Evolutionary conservation across 768 basidiomycete species (phyloP).

Genomic region (Crucibulum laeve): DNA sequence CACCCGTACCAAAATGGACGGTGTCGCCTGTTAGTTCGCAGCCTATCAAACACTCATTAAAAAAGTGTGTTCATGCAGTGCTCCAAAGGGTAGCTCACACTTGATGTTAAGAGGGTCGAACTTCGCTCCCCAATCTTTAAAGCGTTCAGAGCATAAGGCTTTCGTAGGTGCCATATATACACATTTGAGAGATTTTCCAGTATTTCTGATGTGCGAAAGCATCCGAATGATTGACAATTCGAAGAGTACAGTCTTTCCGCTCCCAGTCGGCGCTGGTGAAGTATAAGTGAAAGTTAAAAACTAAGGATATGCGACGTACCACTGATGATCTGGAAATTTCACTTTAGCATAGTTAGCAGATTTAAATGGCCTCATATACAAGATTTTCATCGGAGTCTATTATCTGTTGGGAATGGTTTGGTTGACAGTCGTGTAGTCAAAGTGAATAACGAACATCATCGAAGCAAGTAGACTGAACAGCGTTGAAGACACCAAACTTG

Average conservation of each 20-base stretch:
- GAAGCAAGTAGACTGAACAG: slow-evolving; percentile 83
- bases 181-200: slow-evolving; percentile 48
- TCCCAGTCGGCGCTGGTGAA: slow-evolving; percentile 85
- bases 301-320: slow-evolving; percentile 31
- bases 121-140: slow-evolving; percentile 79
- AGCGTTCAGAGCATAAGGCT: slow-evolving; percentile 86
- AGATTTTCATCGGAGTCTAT: slow-evolving; percentile 58
- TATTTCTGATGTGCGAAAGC: slow-evolving; percentile 39
- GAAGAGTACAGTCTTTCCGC: slow-evolving; percentile 94
- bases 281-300: slow-evolving; percentile 3
- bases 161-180: slow-evolving; percentile 95
- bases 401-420: slow-evolving; percentile 35
- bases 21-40: slow-evolving; percentile 94
- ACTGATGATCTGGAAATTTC: slow-evolving; percentile 58
- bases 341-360: slow-evolving; percentile 6
- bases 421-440: background rate
- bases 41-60: slow-evolving; percentile 37
- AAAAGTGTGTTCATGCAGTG: background rate
- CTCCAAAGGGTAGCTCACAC: slow-evolving; percentile 41
- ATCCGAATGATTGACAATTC: slow-evolving; percentile 85
- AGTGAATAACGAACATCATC: slow-evolving; percentile 48
- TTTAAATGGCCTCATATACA: slow-evolving; percentile 31
- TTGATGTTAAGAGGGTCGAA: slow-evolving; percentile 73
- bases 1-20: slow-evolving; percentile 53
- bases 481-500: slow-evolving; percentile 90